Evolutionary conservation across 2,329 filamentous ascomycete genomes (phyloP).

Genomic region (Arachnomyces sp.): DNA sequence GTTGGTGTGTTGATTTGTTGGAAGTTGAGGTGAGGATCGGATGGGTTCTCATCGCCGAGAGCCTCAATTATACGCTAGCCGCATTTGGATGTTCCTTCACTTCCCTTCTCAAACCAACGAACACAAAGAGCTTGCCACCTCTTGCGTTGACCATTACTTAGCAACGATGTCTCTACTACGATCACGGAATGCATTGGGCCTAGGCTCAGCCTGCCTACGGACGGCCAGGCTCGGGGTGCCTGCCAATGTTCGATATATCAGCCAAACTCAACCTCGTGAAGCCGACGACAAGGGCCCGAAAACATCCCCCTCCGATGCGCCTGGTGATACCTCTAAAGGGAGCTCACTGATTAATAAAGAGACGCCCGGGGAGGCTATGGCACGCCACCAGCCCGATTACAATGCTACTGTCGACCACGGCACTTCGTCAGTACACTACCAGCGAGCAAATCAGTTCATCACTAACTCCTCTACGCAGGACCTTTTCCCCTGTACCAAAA

Average conservation of each 20-base stretch:
- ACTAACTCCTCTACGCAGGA: slow-evolving; percentile 43
- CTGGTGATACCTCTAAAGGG: slow-evolving; percentile 28
- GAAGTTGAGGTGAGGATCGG: no score
- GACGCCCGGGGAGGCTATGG: slow-evolving; percentile 42
- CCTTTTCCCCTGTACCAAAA: slow-evolving; percentile 85
- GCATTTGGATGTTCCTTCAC: slow-evolving; percentile 1
- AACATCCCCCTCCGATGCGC: slow-evolving; percentile 42
- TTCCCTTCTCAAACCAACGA: no score
- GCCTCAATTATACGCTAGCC: slow-evolving; percentile 6
- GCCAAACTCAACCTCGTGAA: slow-evolving; percentile 37
- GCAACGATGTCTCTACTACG: slow-evolving; percentile 60
- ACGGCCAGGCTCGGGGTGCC: slow-evolving; percentile 22
- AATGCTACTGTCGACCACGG: slow-evolving; percentile 74
- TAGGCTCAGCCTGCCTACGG: slow-evolving; percentile 26
- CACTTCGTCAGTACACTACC: slow-evolving; percentile 62
- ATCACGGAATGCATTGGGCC: slow-evolving; percentile 31
- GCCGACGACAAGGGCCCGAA: slow-evolving; percentile 21
- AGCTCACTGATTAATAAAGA: slow-evolving; percentile 46
- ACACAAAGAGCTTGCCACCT: slow-evolving; percentile 9
- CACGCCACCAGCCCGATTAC: slow-evolving; percentile 72
- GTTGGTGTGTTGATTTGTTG: no score
- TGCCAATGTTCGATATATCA: slow-evolving; percentile 30
- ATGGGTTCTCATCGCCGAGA: background rate
- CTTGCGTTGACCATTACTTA: slow-evolving; percentile 14
- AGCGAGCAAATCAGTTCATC: background rate